Conservation (phyloP, 257 asterid species). For the Gentiana straminea region DNA sequence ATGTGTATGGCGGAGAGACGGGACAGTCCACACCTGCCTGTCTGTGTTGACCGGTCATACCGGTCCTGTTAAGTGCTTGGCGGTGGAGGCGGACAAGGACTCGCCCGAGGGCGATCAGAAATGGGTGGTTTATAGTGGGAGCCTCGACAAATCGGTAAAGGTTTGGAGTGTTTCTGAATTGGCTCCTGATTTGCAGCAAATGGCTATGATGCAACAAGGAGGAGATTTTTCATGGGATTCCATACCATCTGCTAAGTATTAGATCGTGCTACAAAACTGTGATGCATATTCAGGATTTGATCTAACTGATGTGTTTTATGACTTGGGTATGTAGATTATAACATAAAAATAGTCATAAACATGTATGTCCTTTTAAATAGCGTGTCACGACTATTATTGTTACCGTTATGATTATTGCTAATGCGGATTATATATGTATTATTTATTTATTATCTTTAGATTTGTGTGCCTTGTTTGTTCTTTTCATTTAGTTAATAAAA, state of each 20-base stretch:
- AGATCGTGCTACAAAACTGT: not conserved
- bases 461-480: too few species aligned
- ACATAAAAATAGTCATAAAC: too few species aligned
- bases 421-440: too few species aligned
- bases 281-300: too few species aligned
- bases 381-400: too few species aligned
- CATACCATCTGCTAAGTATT: conserved; percentile 47
- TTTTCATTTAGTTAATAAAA: too few species aligned
- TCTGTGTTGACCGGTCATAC: conserved; percentile 69
- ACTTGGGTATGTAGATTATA: too few species aligned
- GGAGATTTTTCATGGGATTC: conserved; percentile 41
- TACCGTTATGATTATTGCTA: too few species aligned
- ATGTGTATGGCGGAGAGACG: conserved; percentile 70
- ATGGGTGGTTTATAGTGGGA: conserved; percentile 76
- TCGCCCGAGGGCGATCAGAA: conserved; percentile 24
- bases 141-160: conserved; percentile 71
- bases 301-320: too few species aligned
- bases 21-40: conserved; percentile 43
- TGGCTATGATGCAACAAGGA: conserved; percentile 19
- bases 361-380: too few species aligned
- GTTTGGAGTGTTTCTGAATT: conserved; percentile 76
- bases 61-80: conserved; percentile 75
- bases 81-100: conserved; percentile 42
- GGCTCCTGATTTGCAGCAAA: conserved; percentile 37
- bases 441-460: too few species aligned